Conservation (phyloP, 768 basidiomycete species). For the Lactarius indigo region DNA sequence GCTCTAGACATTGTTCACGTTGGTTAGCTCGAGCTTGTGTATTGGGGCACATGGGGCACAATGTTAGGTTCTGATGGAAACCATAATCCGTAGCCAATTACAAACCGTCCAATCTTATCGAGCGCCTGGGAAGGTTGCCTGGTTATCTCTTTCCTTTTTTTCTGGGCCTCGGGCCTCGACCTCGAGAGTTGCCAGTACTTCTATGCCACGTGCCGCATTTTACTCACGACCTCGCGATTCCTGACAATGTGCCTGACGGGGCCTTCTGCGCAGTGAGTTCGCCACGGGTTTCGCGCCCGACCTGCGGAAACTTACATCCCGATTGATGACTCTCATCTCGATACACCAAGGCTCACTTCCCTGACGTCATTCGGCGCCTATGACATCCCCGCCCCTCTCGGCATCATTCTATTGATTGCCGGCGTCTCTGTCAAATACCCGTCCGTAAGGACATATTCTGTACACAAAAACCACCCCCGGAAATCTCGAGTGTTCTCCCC, state of each 20-base stretch:
- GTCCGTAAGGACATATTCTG: background rate
- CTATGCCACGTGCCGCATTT: conserved; percentile 10
- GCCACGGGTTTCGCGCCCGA: conserved; percentile 14
- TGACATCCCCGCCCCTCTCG: background rate
- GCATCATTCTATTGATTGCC: background rate
- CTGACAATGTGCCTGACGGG: conserved; percentile 3
- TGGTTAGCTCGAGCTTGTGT: background rate
- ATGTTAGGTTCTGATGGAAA: conserved; percentile 18
- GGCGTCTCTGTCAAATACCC: background rate
- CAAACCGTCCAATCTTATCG: conserved; percentile 18
- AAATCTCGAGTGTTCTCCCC: background rate
- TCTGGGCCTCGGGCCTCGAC: conserved; percentile 8
- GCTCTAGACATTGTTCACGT: background rate
- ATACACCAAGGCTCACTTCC: conserved; percentile 6
- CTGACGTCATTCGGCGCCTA: conserved; percentile 17
- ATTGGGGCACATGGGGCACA: background rate
- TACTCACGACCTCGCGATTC: background rate
- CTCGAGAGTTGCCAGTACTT: conserved; percentile 4
- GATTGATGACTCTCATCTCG: conserved; percentile 15
- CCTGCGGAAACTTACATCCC: conserved; percentile 22
- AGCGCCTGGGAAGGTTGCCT: conserved; percentile 1
- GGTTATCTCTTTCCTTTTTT: conserved; percentile 1
- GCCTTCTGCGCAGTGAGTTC: background rate
- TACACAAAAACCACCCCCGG: background rate
- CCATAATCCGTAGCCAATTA: conserved; percentile 18